A percentile compares a stretch with the other conserved stretches of the same genome.
These are phyloP conservation scores for Microstegium vimineum DNA, from an alignment of 176 grass and related monocot genomes.

Conservation along the genomic window DNA sequence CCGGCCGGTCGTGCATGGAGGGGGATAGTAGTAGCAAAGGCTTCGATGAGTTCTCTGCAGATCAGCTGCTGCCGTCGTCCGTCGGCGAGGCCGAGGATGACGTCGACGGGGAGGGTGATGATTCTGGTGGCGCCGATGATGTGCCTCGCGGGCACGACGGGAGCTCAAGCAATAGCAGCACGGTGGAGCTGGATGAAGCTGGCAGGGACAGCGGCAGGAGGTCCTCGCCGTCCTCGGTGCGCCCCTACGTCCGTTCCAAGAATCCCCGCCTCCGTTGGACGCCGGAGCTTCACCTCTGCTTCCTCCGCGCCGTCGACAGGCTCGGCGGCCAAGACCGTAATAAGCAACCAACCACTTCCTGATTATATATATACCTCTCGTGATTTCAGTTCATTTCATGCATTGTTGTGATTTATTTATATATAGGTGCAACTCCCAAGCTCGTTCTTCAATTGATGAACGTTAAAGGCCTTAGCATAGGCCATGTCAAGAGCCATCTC, in stretches of 20 bases:
- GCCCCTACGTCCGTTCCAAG: conserved; percentile 65
- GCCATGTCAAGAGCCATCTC: conserved; percentile 84
- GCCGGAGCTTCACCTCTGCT: conserved; percentile 62
- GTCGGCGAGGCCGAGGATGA: too few species aligned
- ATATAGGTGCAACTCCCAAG: conserved; percentile 69
- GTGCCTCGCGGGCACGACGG: background rate
- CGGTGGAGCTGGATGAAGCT: conserved; percentile 54
- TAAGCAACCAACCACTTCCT: background rate
- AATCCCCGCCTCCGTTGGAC: conserved; percentile 83
- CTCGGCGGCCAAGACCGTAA: conserved; percentile 77
- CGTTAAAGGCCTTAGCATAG: conserved; percentile 70
- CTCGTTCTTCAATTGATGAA: conserved; percentile 74
- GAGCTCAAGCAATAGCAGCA: conserved; percentile 54
- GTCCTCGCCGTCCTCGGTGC: conserved; percentile 13
- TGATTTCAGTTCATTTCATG: background rate
- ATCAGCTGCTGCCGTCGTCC: background rate
- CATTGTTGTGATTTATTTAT: too few species aligned
- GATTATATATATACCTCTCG: background rate
- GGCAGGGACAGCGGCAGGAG: background rate
- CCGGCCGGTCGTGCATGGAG: conserved; percentile 22
- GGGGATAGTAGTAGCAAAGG: background rate
- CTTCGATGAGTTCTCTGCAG: background rate
- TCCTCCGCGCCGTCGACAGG: conserved; percentile 56
- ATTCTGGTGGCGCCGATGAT: background rate
- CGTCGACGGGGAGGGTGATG: too few species aligned